A percentile compares a stretch with the other conserved stretches of the same genome.
These are phyloP conservation scores for Blastocystis sp. DNA, from an alignment of 352 stramenopile species.

Conservation along the genomic window DNA sequence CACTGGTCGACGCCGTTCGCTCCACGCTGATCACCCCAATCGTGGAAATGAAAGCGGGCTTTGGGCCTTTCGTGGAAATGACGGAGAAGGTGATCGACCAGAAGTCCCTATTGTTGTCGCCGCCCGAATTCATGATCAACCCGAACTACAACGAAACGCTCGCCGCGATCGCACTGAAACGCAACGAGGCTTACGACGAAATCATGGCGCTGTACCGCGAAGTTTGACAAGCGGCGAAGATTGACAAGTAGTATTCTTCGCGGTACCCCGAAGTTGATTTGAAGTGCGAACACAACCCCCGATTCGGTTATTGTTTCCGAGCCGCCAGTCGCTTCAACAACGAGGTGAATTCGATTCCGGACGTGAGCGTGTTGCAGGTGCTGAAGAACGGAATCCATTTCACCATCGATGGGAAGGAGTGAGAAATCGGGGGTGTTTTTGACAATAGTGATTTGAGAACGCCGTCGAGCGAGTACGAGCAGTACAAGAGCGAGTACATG, in stretches of 20 bases:
- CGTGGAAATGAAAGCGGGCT: neutral
- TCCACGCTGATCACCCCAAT: slow-evolving; percentile 12
- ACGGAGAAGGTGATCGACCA: slow-evolving; percentile 74
- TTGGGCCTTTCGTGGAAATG: slow-evolving; percentile 51
- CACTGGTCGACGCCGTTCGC: neutral
- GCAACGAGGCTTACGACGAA: slow-evolving; percentile 4
- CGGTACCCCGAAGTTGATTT: slow-evolving; percentile 63
- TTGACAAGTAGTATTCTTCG: slow-evolving; percentile 16
- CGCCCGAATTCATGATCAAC: slow-evolving; percentile 46
- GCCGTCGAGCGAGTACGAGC: slow-evolving; percentile 84
- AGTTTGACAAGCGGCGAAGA: neutral
- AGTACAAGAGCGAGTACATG: slow-evolving; percentile 88
- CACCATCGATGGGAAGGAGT: slow-evolving; percentile 80
- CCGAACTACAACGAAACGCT: slow-evolving; percentile 70
- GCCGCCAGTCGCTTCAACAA: slow-evolving; percentile 73
- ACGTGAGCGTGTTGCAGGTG: slow-evolving; percentile 82
- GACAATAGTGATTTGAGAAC: slow-evolving; percentile 82
- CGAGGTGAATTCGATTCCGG: slow-evolving; percentile 71
- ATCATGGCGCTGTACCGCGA: slow-evolving; percentile 19
- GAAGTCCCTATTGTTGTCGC: slow-evolving; percentile 8
- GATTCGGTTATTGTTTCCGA: slow-evolving; percentile 71
- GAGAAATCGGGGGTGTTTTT: neutral
- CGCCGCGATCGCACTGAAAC: slow-evolving; percentile 24
- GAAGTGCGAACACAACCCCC: slow-evolving; percentile 63
- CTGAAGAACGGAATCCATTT: slow-evolving; percentile 97